Evolutionary conservation across 2,329 filamentous ascomycete species (phyloP), one percentile per base, ranked within the genome.

Genomic region (Periconia digitata): DNA sequence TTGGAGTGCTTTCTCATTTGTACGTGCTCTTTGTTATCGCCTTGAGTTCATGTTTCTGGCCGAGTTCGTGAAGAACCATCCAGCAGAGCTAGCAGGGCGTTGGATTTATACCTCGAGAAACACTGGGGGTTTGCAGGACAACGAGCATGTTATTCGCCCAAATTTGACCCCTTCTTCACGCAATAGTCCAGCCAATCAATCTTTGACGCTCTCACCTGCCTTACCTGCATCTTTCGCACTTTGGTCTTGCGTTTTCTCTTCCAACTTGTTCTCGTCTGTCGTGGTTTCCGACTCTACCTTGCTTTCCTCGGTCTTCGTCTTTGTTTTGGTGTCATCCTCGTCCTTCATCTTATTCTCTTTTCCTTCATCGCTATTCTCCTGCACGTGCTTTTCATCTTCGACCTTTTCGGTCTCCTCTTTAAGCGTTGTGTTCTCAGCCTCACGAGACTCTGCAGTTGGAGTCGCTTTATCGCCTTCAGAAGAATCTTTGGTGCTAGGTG

Each of bases 151-250:
- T n/a, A n/a, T n/a, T n/a, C n/a, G n/a, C n/a, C n/a, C 18, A 36
- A 17, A 36, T 17, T n/a, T 36, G 34, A 7, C 6, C 15, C 6
- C 34, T 36, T 36, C 27, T 32, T 32, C 8, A 32, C 15, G 34
- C 15, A 36, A 36, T 6, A 15, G 27, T n/a, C n/a, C n/a, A n/a
- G n/a, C n/a, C n/a, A n/a, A 23, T 41, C 41, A 74, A 44, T 74
- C 71, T 46, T 73, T 61, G 4, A 72, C 72, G 46, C 69, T 72
- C 44, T 64, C 64, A 8, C 62, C 60, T 2, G 70, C 71, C 45
- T 68, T 68, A 3, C 43, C 54, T 1, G 55, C 60, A n/a, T 59
- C 60, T 32, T 60, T 63, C 0, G 60, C 54, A 29, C 53, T 49
- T 45, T 67, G 62, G 6, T 55, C 47, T 44, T 68, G 62, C 23